Base-by-base conservation (phyloP, 1,284 basidiomycete species). In the Ceratobasidium theobromae region DNA sequence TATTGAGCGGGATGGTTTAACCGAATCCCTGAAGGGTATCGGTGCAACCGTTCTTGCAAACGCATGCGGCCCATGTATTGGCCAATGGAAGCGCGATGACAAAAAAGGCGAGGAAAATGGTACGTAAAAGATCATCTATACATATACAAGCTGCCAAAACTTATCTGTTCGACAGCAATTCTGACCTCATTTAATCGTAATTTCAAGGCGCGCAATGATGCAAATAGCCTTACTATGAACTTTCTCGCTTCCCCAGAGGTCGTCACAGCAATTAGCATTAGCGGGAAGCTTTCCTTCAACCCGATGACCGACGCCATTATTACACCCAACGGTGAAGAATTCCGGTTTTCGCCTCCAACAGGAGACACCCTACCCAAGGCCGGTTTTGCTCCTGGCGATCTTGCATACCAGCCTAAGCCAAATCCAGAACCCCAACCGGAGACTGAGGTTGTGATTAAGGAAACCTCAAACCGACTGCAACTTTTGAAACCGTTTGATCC, bases 51-150 rank as follows among this genome's bases (percentile, higher is more conserved):
- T 99, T 14, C 81, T 99, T 32, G 96, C 97, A 12, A 99, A 99
- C 76, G 97, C 97, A 1, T 99, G 97, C 73, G 97, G 97, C 60
- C 97, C 97, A 32, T 99, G 97, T 76, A 99, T 99, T 72, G 97
- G 97, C 41, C 97, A 98, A 85, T 99, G 97, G 97, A 95, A 98
- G 77, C 86, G 97, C 46, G 87, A 89, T 65, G 95, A 95, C 70
- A 87, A 89, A 73, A 86, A 93, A 75, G 89, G 85, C 65, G 90
- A 98, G 77, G 91, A 98, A 75, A 99, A 99, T 75, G 92, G 91
- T 90, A 69, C 62, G 80, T 75, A n/a, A 16, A 3, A 18, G 16
- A 5, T 27, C 8, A 58, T 4, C 43, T 18, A 6, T 41, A 9
- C 18, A 8, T 11, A 25, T 25, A 32, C 21, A 51, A 14, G 46